phyloP scores from a whole-genome alignment of 352 stramenopile species.

The Blastocystis sp. region DNA sequence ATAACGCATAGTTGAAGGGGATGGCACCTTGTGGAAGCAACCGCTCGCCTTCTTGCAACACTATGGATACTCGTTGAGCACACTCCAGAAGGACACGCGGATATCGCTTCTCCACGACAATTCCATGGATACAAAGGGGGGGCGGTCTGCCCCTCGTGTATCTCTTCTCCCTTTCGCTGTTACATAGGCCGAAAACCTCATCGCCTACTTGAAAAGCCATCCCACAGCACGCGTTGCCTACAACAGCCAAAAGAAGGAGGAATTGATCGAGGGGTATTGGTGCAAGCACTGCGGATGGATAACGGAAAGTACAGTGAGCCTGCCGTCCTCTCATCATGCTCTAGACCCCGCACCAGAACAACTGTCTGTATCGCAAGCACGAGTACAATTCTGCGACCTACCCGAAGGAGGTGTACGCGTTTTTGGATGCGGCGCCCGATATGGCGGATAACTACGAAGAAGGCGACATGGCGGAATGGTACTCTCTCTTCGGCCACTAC shows the following conservation, averaged over 20 bases:
- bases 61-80: conserved; percentile 40
- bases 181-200: conserved; percentile 4
- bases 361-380: conserved; percentile 18
- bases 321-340: neutral
- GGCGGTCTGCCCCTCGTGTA: conserved; percentile 28
- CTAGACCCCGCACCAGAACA: conserved; percentile 43
- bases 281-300: conserved; percentile 47
- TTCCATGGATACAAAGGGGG: conserved; percentile 22
- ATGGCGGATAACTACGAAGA: conserved; percentile 3
- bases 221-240: neutral
- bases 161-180: neutral
- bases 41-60: conserved; percentile 14
- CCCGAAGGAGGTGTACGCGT: conserved; percentile 28
- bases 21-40: conserved; percentile 18
- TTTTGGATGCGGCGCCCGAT: conserved; percentile 30
- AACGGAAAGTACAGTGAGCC: neutral
- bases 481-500: conserved; percentile 15
- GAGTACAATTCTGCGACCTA: conserved; percentile 23
- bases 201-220: conserved; percentile 20
- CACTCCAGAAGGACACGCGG: neutral
- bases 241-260: neutral
- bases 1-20: too few relatives aligned
- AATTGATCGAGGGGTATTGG: conserved; percentile 13
- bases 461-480: conserved; percentile 33
- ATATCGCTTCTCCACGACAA: conserved; percentile 26